Conservation (phyloP, 305 asterid genomes). For the Fraxinus paxiana region DNA sequence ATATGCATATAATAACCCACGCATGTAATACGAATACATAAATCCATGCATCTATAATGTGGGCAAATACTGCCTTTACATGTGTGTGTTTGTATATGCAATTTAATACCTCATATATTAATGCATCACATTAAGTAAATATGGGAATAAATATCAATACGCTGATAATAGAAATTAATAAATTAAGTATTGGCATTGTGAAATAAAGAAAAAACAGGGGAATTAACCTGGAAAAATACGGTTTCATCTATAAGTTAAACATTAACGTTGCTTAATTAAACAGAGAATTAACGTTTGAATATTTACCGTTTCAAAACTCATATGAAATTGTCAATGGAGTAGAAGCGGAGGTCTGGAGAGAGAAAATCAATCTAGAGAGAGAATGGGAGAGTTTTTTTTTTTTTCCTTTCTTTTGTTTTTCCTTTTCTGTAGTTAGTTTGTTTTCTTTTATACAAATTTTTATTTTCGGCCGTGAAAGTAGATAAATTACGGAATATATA, state of each 20-base stretch:
- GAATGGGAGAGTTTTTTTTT: not conserved
- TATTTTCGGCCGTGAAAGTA: not conserved
- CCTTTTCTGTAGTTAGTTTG: not conserved
- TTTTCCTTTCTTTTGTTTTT: not conserved
- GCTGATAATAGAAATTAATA: not conserved
- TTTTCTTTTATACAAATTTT: not conserved
- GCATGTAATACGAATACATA: not conserved
- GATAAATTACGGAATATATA: not conserved
- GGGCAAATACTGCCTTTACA: not conserved
- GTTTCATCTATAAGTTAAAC: not conserved
- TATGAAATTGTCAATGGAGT: not conserved
- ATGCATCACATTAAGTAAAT: not conserved
- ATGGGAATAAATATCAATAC: not conserved
- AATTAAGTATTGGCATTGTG: not conserved
- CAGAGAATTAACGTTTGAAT: not conserved
- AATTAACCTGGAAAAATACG: not conserved
- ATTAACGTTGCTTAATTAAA: not conserved
- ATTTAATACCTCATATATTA: not conserved
- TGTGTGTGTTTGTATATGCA: not conserved
- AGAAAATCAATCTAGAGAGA: not conserved
- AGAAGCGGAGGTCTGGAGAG: not conserved
- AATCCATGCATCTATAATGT: not conserved
- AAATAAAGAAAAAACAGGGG: not conserved
- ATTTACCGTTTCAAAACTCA: not conserved
- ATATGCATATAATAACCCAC: conserved; percentile 4